phyloP scores from a whole-genome alignment of 108 stramenopile genomes.

The Aureococcus anophagefferens region DNA sequence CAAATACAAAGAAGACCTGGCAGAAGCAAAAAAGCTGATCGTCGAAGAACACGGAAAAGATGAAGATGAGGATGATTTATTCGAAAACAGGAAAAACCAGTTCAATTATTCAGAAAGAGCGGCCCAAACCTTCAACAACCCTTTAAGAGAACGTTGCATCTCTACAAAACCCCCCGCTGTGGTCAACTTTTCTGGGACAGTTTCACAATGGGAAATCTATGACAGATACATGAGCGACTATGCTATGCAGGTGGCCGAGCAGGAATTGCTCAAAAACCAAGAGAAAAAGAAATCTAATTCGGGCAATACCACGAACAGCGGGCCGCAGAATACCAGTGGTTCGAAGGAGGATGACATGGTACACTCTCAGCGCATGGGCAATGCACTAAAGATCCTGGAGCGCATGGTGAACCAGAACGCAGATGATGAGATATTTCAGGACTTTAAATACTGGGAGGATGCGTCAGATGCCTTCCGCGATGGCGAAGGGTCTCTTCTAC shows the following conservation, averaged over 20 bases:
- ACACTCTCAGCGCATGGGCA: constrained; percentile 57
- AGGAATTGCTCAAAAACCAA: constrained; percentile 13
- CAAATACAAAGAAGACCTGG: constrained; percentile 20
- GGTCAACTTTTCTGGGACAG: constrained; percentile 44
- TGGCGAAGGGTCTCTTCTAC: constrained; percentile 67
- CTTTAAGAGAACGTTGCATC: constrained; percentile 47
- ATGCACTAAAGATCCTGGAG: constrained; percentile 62
- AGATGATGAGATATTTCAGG: constrained; percentile 72
- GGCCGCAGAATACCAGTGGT: not conserved
- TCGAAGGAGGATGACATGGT: constrained; percentile 50
- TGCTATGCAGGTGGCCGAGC: constrained; percentile 12
- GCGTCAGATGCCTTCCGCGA: constrained; percentile 50
- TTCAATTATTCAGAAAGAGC: constrained; percentile 79
- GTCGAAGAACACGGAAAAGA: constrained; percentile 8
- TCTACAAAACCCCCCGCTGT: constrained; percentile 65
- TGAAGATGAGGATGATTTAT: not conserved
- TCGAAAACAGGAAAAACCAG: constrained; percentile 58
- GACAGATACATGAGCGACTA: constrained; percentile 62
- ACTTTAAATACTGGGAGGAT: constrained; percentile 84
- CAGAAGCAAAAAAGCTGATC: constrained; percentile 17
- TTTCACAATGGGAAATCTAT: constrained; percentile 69
- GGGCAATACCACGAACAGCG: not conserved
- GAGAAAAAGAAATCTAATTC: constrained; percentile 19
- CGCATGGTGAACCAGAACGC: constrained; percentile 76
- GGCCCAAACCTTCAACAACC: constrained; percentile 65